Evolutionary conservation across 2,329 filamentous ascomycete species (phyloP).

Genomic region (Trichoderma oligosporum): DNA sequence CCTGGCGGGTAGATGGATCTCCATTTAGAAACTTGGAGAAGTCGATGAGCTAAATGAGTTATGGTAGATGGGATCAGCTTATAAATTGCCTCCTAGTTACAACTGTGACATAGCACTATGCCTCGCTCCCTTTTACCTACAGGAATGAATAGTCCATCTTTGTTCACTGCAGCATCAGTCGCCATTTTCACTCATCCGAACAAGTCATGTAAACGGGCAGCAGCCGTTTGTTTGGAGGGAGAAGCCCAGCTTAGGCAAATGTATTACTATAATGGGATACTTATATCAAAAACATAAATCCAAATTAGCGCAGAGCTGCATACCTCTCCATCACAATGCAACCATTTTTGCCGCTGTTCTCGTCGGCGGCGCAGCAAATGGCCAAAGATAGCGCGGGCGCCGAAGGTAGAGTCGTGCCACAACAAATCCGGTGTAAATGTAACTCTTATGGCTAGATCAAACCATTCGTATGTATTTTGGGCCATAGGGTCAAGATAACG

Average conservation of each 20-base stretch:
- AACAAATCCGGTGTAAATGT: background rate
- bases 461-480: background rate
- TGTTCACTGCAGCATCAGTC: constrained; percentile 45
- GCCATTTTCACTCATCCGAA: constrained; percentile 23
- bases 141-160: constrained; percentile 53
- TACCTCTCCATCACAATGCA: background rate
- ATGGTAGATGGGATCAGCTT: background rate
- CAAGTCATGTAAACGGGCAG: background rate
- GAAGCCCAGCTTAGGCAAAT: background rate
- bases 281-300: background rate
- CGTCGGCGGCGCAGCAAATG: background rate
- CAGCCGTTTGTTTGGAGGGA: background rate
- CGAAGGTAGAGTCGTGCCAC: background rate
- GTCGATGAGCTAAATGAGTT: constrained; percentile 40
- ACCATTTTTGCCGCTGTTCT: background rate
- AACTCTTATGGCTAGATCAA: background rate
- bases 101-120: background rate
- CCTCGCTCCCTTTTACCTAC: constrained; percentile 33
- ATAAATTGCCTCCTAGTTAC: background rate
- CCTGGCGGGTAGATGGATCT: constrained; percentile 54
- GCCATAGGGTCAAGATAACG: background rate
- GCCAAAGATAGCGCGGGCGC: background rate
- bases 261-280: background rate
- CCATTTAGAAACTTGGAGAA: constrained; percentile 70
- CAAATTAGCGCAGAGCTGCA: constrained; percentile 3